A percentile compares a stretch with the other conserved stretches of the same genome.
Evolutionary conservation across 176 grass and related monocot genomes (phyloP).

Genomic region (Bromus sterilis): DNA sequence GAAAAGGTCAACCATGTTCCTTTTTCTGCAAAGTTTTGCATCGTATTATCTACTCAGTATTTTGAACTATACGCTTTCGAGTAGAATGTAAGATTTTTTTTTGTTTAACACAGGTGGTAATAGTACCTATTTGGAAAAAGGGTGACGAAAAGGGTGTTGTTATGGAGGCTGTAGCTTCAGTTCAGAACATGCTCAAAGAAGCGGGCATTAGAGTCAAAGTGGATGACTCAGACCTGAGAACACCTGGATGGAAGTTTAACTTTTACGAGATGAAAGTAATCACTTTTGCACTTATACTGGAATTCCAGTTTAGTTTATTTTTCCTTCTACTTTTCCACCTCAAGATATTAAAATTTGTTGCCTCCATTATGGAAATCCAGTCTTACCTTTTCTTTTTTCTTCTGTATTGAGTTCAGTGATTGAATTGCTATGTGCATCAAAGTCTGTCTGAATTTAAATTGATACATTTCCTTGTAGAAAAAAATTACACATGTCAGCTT

Average conservation of each 20-base stretch:
- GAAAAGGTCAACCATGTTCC: neutral
- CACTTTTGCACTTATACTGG: neutral
- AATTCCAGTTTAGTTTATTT: neutral
- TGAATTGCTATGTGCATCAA: neutral
- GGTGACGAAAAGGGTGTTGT: slow-evolving; percentile 63
- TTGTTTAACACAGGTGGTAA: slow-evolving; percentile 57
- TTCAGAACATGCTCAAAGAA: slow-evolving; percentile 61
- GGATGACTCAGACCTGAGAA: slow-evolving; percentile 70
- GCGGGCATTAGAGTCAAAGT: slow-evolving; percentile 89
- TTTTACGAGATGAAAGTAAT: slow-evolving; percentile 99
- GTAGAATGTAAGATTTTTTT: neutral
- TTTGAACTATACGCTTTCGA: neutral
- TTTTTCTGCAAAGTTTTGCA: neutral
- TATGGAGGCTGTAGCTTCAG: slow-evolving; percentile 68
- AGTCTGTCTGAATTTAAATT: neutral
- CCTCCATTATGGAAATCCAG: neutral
- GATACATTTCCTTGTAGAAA: no score
- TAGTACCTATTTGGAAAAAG: slow-evolving; percentile 96
- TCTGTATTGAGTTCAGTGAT: neutral
- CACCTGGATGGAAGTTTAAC: slow-evolving; percentile 95
- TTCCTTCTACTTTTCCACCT: neutral
- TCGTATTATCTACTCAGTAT: neutral
- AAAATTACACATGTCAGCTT: neutral
- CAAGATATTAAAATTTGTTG: neutral
- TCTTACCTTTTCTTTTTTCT: neutral